Base-by-base conservation (phyloP, 2,329 filamentous ascomycete species). In the Penicillium sp. region DNA sequence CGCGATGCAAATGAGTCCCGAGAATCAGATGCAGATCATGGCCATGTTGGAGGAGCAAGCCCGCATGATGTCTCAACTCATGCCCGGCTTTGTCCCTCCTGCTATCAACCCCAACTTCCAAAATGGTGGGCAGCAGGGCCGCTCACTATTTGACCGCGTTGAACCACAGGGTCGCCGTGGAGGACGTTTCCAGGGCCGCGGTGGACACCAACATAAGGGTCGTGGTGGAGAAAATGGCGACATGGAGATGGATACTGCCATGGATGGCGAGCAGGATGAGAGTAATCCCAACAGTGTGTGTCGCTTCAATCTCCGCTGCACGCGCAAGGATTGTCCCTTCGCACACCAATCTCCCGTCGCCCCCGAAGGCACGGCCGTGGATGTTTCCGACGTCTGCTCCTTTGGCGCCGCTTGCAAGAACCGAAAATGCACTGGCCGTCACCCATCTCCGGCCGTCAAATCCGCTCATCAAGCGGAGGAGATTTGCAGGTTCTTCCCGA, bases 371-470 rank as follows among this genome's bases (percentile, higher is more conserved):
- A 81, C 80, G 2, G 78, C 83, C 0, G 77, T 97, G 49, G 93
- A 97, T 66, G 78, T 90, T 57, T 81, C 77, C 49, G 89, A 95
- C 61, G 76, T 79, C 13, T 98, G 93, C 73, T 80, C 80, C 13
- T 97, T 87, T 60, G 91, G 90, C 18, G 89, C 83, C 2, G 90
- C 90, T 7, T 98, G 93, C 81, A 95, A 93, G 73, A 98, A 97
- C 76, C 80, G 82, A 62, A 97, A 97, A 73, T 98, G 93, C 65
- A 87, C 86, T 7, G 90, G 81, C 28, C 87, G 89, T 50, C 93
- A 98, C 68, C 93, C 93, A 2, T 96, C 90, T 5, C 93, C 93
- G 1, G 90, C 91, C 5, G 80, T 86, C 58, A 88, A 83, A 66
- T 73, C 81, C 44, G 83, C 84, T 26, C 88, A 91, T 66, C 86